Evolutionary conservation across 352 stramenopile genomes (phyloP).

Genomic region (Aphanomyces cochlioides): DNA sequence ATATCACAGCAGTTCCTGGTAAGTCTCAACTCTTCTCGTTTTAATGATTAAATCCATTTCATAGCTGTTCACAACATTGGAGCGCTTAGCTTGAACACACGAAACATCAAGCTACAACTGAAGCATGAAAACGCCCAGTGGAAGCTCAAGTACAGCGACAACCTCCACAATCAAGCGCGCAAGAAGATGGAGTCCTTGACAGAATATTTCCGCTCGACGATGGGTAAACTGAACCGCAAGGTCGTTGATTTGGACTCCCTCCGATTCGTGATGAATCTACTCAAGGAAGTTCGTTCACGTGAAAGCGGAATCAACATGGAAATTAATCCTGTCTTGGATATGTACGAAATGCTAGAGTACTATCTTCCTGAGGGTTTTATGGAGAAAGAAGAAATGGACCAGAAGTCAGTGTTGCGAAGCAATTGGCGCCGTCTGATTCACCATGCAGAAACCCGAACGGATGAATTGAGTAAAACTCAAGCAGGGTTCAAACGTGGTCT

Average conservation of each 20-base stretch:
- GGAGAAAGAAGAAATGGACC: constrained; percentile 99
- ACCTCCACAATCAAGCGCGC: constrained; percentile 92
- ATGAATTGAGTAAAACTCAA: constrained; percentile 95
- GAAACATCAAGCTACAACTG: constrained; percentile 95
- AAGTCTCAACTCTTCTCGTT: background rate
- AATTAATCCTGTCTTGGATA: constrained; percentile 97
- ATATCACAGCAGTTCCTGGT: constrained; percentile 85
- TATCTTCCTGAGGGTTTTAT: constrained; percentile 95
- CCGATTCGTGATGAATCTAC: constrained; percentile 96
- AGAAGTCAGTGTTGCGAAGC: constrained; percentile 95
- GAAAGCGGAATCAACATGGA: constrained; percentile 98
- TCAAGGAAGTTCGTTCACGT: constrained; percentile 95
- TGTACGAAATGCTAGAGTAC: constrained; percentile 98
- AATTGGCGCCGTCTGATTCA: constrained; percentile 98
- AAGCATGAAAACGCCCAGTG: constrained; percentile 94
- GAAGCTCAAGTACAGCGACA: constrained; percentile 97
- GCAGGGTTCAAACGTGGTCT: constrained; percentile 94
- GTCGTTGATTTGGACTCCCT: constrained; percentile 96
- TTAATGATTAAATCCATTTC: constrained; percentile 32
- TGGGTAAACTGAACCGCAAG: constrained; percentile 91
- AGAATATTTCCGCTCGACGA: constrained; percentile 95
- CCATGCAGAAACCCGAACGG: constrained; percentile 90
- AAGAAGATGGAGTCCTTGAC: constrained; percentile 92
- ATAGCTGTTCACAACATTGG: constrained; percentile 94
- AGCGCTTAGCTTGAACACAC: constrained; percentile 95